Base-by-base conservation (phyloP, 768 basidiomycete genomes). In the Mycena sanguinolenta region DNA sequence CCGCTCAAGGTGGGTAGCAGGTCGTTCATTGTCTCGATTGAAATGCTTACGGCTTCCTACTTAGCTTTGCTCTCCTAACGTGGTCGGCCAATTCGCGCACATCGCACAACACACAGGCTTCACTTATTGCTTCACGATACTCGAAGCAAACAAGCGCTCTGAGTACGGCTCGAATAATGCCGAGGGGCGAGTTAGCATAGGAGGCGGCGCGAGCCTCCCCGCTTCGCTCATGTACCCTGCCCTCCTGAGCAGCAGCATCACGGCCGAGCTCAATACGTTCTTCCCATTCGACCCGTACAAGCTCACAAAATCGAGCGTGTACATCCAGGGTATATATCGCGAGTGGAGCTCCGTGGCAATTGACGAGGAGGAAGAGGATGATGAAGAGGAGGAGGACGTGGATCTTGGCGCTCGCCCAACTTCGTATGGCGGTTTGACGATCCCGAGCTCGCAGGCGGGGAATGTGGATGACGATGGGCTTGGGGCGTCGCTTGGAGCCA, bases 231-330 rank as follows among this genome's bases (percentile, higher is more conserved):
- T 77, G n/a, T 77, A 74, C 69, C 76, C 73, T 23, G 75, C 74
- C 14, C 71, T 80, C 32, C 73, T 82, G 21, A 82, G 80, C 10
- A 82, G 78, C 58, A 81, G 81, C 57, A 75, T 84, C 68, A 88
- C 88, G 59, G 84, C 88, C 12, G 95, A 97, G 69, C 85, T 99
- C 64, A 96, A 95, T 77, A 90, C 92, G 14, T 99, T 98, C 84
- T 99, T 99, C 85, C 98, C 98, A 0, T 99, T 99, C 78, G 98
- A 99, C 79, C 98, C 98, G 3, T 99, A 95, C 84, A 93, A 91
- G 68, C 89, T 99, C 6, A 93, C 95, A 0, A 87, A 90, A 66
- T 96, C 95, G 42, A 84, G 87, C 34, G 79, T 81, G 25, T 98
- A 91, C 76, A 93, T 99, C 63, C 90, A 95, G 62, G 85, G 84